Percentiles rank a stretch among this genome's conserved stretches.
These are phyloP conservation scores for Phytophthora lateralis DNA, from an alignment of 352 stramenopile species.

Conservation along the genomic window DNA sequence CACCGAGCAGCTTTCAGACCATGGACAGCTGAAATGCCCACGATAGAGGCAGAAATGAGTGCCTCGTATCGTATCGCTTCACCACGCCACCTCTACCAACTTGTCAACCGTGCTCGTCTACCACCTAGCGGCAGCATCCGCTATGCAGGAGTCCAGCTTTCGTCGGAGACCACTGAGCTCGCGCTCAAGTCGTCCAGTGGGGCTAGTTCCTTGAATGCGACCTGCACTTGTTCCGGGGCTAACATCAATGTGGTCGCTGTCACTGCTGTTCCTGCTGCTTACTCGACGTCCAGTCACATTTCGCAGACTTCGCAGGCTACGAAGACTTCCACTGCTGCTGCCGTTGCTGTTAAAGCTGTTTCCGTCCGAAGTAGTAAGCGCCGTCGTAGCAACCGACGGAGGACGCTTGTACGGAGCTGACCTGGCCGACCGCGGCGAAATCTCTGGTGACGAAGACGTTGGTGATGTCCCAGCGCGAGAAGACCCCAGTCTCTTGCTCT, in stretches of 20 bases:
- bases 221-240: slow-evolving; percentile 18
- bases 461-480: slow-evolving; percentile 53
- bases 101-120: slow-evolving; percentile 6
- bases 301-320: slow-evolving; percentile 30
- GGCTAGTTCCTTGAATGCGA: slow-evolving; percentile 5
- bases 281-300: slow-evolving; percentile 37
- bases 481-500: slow-evolving; percentile 33
- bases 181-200: slow-evolving; percentile 51
- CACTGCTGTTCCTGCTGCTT: slow-evolving; percentile 31
- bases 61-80: slow-evolving; percentile 12
- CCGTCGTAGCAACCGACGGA: slow-evolving; percentile 34
- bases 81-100: background rate
- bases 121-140: slow-evolving; percentile 30
- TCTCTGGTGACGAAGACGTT: slow-evolving; percentile 59
- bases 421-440: slow-evolving; percentile 44
- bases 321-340: slow-evolving; percentile 35
- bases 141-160: slow-evolving; percentile 68
- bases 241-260: slow-evolving; percentile 34
- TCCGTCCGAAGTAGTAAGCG: slow-evolving; percentile 24
- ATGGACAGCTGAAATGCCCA: background rate
- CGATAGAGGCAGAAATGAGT: slow-evolving; percentile 34
- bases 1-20: background rate
- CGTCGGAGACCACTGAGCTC: slow-evolving; percentile 58
- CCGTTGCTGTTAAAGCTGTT: slow-evolving; percentile 36
- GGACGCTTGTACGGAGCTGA: slow-evolving; percentile 37